Conservation (phyloP, 176 grass and related monocot species). For the Chrysopogon serrulatus region DNA sequence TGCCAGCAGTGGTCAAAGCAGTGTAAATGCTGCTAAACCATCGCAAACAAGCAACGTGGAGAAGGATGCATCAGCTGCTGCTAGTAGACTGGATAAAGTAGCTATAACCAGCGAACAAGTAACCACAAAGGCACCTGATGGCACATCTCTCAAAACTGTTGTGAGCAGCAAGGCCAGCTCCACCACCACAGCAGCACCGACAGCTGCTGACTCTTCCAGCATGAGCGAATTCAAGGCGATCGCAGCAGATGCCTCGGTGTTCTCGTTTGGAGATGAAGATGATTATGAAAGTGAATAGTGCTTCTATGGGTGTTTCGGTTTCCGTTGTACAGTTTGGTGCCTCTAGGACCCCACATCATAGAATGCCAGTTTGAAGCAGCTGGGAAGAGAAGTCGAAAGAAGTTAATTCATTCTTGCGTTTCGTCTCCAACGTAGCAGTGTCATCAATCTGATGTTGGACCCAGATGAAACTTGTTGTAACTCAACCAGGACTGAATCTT, state of each 20-base stretch:
- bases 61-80: constrained; percentile 24
- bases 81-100: constrained; percentile 50
- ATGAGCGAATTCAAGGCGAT: constrained; percentile 97
- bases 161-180: constrained; percentile 32
- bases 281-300: constrained; percentile 85
- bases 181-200: constrained; percentile 10
- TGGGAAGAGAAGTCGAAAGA: not conserved
- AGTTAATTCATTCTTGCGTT: constrained; percentile 48
- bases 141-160: constrained; percentile 35
- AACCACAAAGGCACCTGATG: constrained; percentile 36
- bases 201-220: constrained; percentile 39
- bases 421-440: constrained; percentile 18
- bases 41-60: constrained; percentile 39
- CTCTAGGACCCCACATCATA: constrained; percentile 2
- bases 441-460: constrained; percentile 6
- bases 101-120: constrained; percentile 41
- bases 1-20: constrained; percentile 1
- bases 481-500: not conserved
- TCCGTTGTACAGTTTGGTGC: constrained; percentile 39
- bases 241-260: constrained; percentile 85
- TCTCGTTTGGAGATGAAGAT: constrained; percentile 91
- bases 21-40: constrained; percentile 36
- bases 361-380: not conserved
- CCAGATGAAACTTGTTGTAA: constrained; percentile 29
- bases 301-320: not conserved